Percentiles rank a stretch among this genome's conserved stretches.
Conservation (phyloP, 768 basidiomycete genomes). For the Chalciporus pseudorubinellus region DNA sequence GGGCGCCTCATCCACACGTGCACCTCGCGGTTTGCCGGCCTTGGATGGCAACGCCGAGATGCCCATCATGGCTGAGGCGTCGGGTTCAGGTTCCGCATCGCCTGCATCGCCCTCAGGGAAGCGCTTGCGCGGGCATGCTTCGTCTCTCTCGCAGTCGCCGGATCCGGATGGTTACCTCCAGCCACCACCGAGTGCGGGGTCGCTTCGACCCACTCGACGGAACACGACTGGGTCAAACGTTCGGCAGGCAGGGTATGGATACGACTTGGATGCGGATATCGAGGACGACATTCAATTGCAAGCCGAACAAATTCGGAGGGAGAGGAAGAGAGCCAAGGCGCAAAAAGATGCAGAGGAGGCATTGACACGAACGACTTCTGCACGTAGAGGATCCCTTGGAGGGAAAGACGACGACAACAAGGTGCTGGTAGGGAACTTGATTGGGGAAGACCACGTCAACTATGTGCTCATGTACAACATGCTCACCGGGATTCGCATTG, state of each 20-base stretch:
- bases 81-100: conserved; percentile 15
- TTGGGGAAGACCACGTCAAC: conserved; percentile 98
- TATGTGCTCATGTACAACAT: conserved; percentile 99
- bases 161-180: conserved; percentile 51
- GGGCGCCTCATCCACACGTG: conserved; percentile 19
- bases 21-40: conserved; percentile 4
- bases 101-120: conserved; percentile 22
- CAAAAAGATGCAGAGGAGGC: conserved; percentile 62
- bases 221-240: conserved; percentile 66
- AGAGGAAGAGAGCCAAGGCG: conserved; percentile 73
- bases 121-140: conserved; percentile 16
- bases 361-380: conserved; percentile 37
- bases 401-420: conserved; percentile 44
- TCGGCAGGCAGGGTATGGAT: conserved; percentile 33
- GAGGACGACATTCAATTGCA: conserved; percentile 76
- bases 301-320: conserved; percentile 81
- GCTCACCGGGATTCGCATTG: conserved; percentile 97
- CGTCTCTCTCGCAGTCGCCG: conserved; percentile 25
- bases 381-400: conserved; percentile 22
- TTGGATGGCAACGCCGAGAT: conserved; percentile 23
- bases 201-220: conserved; percentile 50
- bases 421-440: conserved; percentile 89
- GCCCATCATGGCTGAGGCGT: conserved; percentile 17
- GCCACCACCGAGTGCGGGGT: conserved; percentile 37
- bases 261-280: conserved; percentile 39